A percentile compares a stretch with the other conserved stretches of the same genome.
These are phyloP conservation scores for Fusarium fujikuroi DNA, from an alignment of 2,329 filamentous ascomycete species.

Conservation along the genomic window DNA sequence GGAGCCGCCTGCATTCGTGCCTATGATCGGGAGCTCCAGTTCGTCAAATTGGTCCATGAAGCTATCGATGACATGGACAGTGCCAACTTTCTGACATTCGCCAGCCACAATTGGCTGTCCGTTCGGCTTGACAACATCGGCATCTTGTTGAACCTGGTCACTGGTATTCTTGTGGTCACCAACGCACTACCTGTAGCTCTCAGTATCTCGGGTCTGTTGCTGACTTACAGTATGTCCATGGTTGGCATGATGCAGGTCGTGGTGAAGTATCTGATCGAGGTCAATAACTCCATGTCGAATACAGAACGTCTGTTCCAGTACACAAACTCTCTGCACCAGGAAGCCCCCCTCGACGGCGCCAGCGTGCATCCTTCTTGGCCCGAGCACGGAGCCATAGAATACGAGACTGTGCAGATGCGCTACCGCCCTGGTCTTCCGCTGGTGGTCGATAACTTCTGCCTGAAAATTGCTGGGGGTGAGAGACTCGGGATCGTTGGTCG, in stretches of 20 bases:
- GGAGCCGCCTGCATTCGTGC: background rate
- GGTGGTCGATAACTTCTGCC: slow-evolving; percentile 74
- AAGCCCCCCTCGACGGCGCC: background rate
- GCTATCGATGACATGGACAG: slow-evolving; percentile 1
- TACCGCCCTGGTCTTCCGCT: slow-evolving; percentile 77
- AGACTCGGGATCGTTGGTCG: slow-evolving; percentile 78
- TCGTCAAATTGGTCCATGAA: background rate
- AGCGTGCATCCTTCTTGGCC: background rate
- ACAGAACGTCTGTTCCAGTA: background rate
- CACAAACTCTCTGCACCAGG: background rate
- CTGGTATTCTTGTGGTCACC: background rate
- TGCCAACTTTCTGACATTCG: background rate
- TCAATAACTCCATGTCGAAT: slow-evolving; percentile 1
- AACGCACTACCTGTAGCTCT: background rate
- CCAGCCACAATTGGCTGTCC: background rate
- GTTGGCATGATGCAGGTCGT: background rate
- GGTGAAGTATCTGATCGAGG: slow-evolving; percentile 1
- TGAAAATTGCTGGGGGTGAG: slow-evolving; percentile 71
- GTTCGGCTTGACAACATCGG: background rate
- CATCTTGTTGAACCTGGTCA: background rate
- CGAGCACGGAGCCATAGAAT: background rate
- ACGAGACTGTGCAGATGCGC: background rate
- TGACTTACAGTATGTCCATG: background rate
- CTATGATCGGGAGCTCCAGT: background rate
- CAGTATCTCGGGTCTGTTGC: background rate